phyloP scores from a whole-genome alignment of 2,329 filamentous ascomycete species.

The Cordyceps sp. region DNA sequence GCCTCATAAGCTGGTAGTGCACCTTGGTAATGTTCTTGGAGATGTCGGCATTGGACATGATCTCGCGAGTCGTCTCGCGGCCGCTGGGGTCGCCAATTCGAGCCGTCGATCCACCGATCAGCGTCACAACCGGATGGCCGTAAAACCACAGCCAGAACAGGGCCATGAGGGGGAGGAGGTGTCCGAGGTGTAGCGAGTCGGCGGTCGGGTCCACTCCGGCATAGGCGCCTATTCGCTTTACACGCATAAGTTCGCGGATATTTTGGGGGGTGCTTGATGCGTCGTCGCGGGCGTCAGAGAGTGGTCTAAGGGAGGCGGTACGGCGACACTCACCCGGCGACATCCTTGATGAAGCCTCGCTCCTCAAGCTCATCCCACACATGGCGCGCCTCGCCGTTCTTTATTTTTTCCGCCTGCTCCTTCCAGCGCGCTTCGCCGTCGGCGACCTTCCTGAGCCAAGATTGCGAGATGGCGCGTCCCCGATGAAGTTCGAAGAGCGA shows the following conservation, averaged over 20 bases:
- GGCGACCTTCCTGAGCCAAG: conserved; percentile 25
- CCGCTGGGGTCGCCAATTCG: conserved; percentile 67
- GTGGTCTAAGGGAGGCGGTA: not conserved
- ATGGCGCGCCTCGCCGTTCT: conserved; percentile 29
- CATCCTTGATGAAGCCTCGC: conserved; percentile 56
- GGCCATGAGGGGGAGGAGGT: conserved; percentile 68
- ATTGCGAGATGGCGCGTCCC: conserved; percentile 20
- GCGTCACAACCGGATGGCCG: conserved; percentile 49
- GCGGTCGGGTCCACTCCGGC: conserved; percentile 74
- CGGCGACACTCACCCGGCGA: conserved; percentile 44
- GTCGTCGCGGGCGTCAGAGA: not conserved
- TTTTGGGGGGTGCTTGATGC: conserved; percentile 23
- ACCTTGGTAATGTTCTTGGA: conserved; percentile 51
- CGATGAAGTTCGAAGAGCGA: conserved; percentile 8
- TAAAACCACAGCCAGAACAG: conserved; percentile 72
- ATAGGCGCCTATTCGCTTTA: conserved; percentile 55
- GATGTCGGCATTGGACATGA: conserved; percentile 32
- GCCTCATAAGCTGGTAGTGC: conserved; percentile 48
- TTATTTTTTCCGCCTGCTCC: conserved; percentile 26
- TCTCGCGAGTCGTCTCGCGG: conserved; percentile 44
- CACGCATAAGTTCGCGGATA: conserved; percentile 46
- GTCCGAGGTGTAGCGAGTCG: conserved; percentile 62
- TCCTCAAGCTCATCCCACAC: conserved; percentile 52
- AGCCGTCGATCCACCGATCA: conserved; percentile 60
- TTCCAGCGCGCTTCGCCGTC: conserved; percentile 30